Conservation (phyloP, 225 moss, liverwort and hornwort genomes). For the Marchantia paleacea region DNA sequence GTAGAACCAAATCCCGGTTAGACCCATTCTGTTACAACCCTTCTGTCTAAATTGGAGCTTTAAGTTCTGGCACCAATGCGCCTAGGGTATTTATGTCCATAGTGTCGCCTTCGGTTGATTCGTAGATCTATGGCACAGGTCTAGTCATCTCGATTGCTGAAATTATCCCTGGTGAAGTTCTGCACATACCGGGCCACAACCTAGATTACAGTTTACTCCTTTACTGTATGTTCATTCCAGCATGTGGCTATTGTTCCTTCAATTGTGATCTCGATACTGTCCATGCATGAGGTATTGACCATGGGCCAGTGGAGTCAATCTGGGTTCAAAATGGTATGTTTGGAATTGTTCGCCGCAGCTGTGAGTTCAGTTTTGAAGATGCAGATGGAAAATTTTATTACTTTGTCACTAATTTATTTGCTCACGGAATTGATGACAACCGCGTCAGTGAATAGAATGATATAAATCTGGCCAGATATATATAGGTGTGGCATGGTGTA, state of each 20-base stretch:
- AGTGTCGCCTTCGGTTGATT: background rate
- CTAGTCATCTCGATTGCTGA: background rate
- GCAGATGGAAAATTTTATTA: too few species aligned
- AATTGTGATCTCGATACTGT: conserved; percentile 5
- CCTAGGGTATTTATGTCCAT: background rate
- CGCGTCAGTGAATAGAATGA: too few species aligned
- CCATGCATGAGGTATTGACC: background rate
- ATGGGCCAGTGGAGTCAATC: background rate
- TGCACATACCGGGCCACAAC: background rate
- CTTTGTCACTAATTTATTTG: too few species aligned
- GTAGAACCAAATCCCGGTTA: background rate
- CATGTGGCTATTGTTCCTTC: background rate
- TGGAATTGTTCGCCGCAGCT: too few species aligned
- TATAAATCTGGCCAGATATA: too few species aligned
- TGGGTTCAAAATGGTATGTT: background rate
- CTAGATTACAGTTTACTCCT: background rate
- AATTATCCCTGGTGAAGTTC: background rate
- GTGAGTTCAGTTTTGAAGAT: too few species aligned
- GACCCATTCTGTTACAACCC: background rate
- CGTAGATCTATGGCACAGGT: background rate
- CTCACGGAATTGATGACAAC: too few species aligned
- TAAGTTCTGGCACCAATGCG: background rate
- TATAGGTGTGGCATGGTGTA: too few species aligned
- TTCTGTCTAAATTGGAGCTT: background rate
- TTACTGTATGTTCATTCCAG: background rate